A percentile compares a stretch with the other conserved stretches of the same genome.
These are phyloP conservation scores for Melaleuca alternifolia DNA, from an alignment of 345 rosid genomes.

Conservation along the genomic window DNA sequence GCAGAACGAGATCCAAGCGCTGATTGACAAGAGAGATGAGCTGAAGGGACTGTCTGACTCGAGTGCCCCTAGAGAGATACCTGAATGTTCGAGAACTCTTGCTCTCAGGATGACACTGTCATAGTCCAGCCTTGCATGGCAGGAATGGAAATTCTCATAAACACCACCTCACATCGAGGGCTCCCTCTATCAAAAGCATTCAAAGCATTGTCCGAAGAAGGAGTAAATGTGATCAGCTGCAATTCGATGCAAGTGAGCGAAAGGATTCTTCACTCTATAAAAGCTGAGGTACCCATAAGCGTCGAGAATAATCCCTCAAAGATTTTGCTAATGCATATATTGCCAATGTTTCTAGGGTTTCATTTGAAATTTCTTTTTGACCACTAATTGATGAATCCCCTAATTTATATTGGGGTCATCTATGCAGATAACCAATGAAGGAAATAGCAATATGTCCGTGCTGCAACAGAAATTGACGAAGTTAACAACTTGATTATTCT, in stretches of 20 bases:
- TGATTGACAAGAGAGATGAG: slow-evolving; percentile 23
- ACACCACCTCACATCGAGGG: slow-evolving; percentile 3
- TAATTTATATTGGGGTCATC: background rate
- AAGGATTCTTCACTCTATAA: slow-evolving; percentile 17
- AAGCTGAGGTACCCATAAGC: slow-evolving; percentile 18
- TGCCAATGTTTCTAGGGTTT: background rate
- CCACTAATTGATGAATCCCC: background rate
- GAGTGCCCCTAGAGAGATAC: background rate
- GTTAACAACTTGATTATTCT: background rate
- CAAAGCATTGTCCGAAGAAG: slow-evolving; percentile 13
- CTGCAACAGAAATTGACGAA: slow-evolving; percentile 18
- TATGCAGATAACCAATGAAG: slow-evolving; percentile 8
- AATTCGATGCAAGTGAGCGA: slow-evolving; percentile 19
- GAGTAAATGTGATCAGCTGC: slow-evolving; percentile 17
- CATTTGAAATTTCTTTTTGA: background rate
- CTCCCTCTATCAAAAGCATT: slow-evolving; percentile 23
- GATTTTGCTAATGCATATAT: background rate
- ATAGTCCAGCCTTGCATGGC: slow-evolving; percentile 10
- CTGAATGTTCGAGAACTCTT: background rate
- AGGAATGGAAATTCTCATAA: slow-evolving; percentile 27
- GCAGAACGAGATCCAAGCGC: slow-evolving; percentile 13
- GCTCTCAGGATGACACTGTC: slow-evolving; percentile 3
- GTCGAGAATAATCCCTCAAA: background rate
- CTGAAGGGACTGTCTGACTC: slow-evolving; percentile 5
- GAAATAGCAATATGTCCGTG: background rate